Conservation (phyloP, 257 asterid species). For the Scutellaria galericulata region DNA sequence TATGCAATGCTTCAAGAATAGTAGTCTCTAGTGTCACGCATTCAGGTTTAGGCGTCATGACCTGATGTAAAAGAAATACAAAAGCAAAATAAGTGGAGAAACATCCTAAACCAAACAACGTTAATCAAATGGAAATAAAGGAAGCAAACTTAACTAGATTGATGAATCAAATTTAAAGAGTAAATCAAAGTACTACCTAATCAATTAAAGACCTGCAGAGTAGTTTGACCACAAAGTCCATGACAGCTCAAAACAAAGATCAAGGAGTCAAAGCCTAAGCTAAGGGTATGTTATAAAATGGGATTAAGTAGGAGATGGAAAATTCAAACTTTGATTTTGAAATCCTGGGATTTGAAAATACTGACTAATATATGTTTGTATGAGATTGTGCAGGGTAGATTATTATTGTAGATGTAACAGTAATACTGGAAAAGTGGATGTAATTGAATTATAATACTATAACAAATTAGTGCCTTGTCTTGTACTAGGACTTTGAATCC, state of each 20-base stretch:
- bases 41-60: constrained; percentile 89
- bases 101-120: constrained; percentile 26
- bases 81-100: constrained; percentile 32
- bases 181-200: constrained; percentile 3
- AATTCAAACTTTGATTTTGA: too few species aligned
- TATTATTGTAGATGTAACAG: too few species aligned
- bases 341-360: too few species aligned
- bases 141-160: constrained; percentile 25
- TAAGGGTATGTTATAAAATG: too few species aligned
- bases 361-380: too few species aligned
- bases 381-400: too few species aligned
- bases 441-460: too few species aligned
- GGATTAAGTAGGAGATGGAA: too few species aligned
- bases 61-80: constrained; percentile 50
- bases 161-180: background rate
- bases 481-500: too few species aligned
- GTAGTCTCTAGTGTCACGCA: constrained; percentile 82
- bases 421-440: too few species aligned
- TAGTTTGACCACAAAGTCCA: constrained; percentile 20
- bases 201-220: background rate
- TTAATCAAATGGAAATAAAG: constrained; percentile 9
- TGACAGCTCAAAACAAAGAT: constrained; percentile 16
- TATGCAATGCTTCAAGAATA: constrained; percentile 89
- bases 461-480: too few species aligned
- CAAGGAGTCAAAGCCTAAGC: background rate